Evolutionary conservation across 768 basidiomycete species (phyloP).

Genomic region (Kwoniella pini): DNA sequence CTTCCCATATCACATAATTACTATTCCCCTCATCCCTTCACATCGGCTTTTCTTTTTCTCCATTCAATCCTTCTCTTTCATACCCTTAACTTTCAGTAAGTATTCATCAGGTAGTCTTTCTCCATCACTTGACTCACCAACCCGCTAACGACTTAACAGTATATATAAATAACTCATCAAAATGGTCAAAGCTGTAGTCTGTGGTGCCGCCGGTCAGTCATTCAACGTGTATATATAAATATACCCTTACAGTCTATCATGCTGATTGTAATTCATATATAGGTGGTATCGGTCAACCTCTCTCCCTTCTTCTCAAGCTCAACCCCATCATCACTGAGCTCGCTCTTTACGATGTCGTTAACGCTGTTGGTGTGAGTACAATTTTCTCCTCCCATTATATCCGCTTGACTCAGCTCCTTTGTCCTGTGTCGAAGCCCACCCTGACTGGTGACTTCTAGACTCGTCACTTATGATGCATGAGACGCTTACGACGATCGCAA

Average conservation of each 20-base stretch:
- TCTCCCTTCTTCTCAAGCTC: slow-evolving; percentile 88
- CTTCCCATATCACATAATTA: not conserved
- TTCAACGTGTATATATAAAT: not conserved
- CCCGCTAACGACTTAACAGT: not conserved
- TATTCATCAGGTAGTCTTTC: not conserved
- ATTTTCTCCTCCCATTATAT: not conserved
- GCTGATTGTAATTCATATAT: not conserved
- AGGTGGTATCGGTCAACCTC: slow-evolving; percentile 93
- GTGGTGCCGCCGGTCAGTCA: slow-evolving; percentile 82
- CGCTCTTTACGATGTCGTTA: slow-evolving; percentile 90
- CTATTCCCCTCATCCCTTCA: slow-evolving; percentile 1
- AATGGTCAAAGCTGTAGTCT: slow-evolving; percentile 86
- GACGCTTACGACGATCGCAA: not conserved
- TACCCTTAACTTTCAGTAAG: slow-evolving; percentile 9
- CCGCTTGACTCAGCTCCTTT: slow-evolving; percentile 7
- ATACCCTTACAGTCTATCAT: not conserved
- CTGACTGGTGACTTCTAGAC: too few relatives aligned
- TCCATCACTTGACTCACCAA: not conserved
- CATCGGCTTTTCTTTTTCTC: slow-evolving; percentile 2
- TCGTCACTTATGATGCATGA: too few relatives aligned
- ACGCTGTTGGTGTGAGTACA: slow-evolving; percentile 74
- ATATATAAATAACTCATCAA: slow-evolving; percentile 19
- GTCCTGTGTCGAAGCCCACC: too few relatives aligned
- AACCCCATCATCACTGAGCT: slow-evolving; percentile 84
- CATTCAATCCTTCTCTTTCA: not conserved